Base-by-base conservation (phyloP, 768 basidiomycete species). In the Hemileccinum impolitum region DNA sequence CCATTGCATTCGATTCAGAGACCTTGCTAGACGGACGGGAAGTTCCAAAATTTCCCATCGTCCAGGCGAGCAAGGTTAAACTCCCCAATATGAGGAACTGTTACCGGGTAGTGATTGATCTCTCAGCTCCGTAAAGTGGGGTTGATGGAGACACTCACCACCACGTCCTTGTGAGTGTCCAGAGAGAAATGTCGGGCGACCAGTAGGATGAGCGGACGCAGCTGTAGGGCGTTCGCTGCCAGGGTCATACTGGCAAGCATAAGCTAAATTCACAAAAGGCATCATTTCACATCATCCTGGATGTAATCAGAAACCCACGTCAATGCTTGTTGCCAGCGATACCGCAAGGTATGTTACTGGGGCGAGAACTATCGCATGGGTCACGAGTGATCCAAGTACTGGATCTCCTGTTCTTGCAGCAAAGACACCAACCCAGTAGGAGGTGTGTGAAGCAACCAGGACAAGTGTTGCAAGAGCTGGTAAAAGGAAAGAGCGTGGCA, bases 341-440 rank as follows among this genome's bases (percentile, higher is more conserved):
- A 76, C 70, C 17, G 79, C 72, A 19, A 80, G 54, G 49, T 75
- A 79, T 21, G 79, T 64, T 41, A 87, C 63, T 1, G 87, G 87
- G 13, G 71, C 74, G 23, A 89, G 66, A 12, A 84, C 78, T 25
- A 63, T 43, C 9, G 69, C 58, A 67, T 90, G 88, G 2, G 84
- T 78, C 6, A 78, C 53, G 14, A 79, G 72, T 11, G 87, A 77
- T 0, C 87, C 87, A 57, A 73, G 66, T 13, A 81, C 50, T 13
- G 82, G 76, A 53, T 78, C 72, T 21, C 69, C 70, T 56, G 67
- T 64, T 54, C 83, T 75, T 26, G 80, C 77, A 10, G 84, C 81
- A 68, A 74, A 76, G 19, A 78, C 75, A 28, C 81, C 77, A 18
- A 79, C 67, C 79, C 81, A 87, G 57, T 88, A 87, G 6, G 80